Conservation (phyloP, 306 rosid species). For the Luffa aegyptiaca region DNA sequence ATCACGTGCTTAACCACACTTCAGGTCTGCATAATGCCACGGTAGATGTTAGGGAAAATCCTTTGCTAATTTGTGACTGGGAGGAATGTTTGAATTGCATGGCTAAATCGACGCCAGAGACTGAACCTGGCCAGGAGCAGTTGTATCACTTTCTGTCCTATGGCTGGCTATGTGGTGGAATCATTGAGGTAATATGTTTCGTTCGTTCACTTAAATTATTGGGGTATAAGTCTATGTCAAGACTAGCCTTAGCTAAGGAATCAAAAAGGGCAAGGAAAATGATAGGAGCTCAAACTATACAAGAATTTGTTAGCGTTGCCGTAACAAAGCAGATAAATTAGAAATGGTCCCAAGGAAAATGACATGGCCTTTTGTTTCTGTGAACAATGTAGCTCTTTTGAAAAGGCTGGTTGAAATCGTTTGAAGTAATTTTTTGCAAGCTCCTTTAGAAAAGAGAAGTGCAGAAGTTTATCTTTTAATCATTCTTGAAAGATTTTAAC, state of each 20-base stretch:
- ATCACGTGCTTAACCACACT: constrained; percentile 94
- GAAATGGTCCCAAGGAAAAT: neutral
- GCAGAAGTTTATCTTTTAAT: neutral
- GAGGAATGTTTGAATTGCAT: constrained; percentile 60
- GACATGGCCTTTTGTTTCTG: neutral
- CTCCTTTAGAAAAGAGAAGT: neutral
- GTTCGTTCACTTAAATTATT: constrained; percentile 1
- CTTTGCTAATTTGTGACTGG: constrained; percentile 70
- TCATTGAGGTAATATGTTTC: constrained; percentile 62
- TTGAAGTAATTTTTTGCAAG: neutral
- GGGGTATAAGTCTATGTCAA: constrained; percentile 8
- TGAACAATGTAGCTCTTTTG: neutral
- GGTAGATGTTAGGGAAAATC: constrained; percentile 53
- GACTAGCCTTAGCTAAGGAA: neutral
- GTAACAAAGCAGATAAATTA: neutral
- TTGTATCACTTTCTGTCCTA: constrained; percentile 71
- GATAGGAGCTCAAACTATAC: neutral
- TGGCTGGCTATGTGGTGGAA: constrained; percentile 98
- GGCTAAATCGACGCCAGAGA: constrained; percentile 61
- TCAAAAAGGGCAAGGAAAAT: neutral
- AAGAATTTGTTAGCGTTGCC: neutral
- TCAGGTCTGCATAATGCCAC: constrained; percentile 93
- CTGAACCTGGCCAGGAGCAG: constrained; percentile 88
- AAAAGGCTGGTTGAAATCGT: neutral
- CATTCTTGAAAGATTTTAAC: neutral